Conservation (phyloP, 2,329 filamentous ascomycete species). For the Ceratocystis lukuohia region DNA sequence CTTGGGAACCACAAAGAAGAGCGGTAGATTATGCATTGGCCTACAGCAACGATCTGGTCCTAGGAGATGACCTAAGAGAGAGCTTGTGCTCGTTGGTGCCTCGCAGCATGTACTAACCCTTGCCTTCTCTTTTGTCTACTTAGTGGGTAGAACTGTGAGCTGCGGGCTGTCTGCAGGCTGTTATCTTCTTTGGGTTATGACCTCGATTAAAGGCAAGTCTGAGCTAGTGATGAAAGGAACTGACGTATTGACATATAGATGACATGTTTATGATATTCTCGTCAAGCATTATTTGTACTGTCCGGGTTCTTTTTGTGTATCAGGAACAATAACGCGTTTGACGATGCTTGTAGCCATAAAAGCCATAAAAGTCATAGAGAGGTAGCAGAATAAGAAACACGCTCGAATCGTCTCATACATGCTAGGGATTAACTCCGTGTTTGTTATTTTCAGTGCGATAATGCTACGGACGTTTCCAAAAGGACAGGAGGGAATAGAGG, state of each 20-base stretch:
- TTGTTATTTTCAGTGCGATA: too few relatives aligned
- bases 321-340: not conserved
- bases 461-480: too few relatives aligned
- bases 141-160: not conserved
- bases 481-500: too few relatives aligned
- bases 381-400: not conserved
- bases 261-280: not conserved
- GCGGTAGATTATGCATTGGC: not conserved
- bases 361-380: not conserved
- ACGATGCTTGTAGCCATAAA: not conserved
- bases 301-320: not conserved
- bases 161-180: slow-evolving; percentile 1
- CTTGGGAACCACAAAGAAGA: slow-evolving; percentile 45
- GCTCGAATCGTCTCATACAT: not conserved
- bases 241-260: not conserved
- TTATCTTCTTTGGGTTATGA: slow-evolving; percentile 30
- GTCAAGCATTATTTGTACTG: not conserved
- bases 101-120: slow-evolving; percentile 26
- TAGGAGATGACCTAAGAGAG: slow-evolving; percentile 12
- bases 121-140: slow-evolving; percentile 8
- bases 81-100: slow-evolving; percentile 41
- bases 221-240: slow-evolving; percentile 31
- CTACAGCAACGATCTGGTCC: slow-evolving; percentile 12
- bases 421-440: not conserved
- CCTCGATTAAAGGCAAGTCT: slow-evolving; percentile 51